phyloP scores from a whole-genome alignment of 805 yeast genomes.

The Starmerella floricola region DNA sequence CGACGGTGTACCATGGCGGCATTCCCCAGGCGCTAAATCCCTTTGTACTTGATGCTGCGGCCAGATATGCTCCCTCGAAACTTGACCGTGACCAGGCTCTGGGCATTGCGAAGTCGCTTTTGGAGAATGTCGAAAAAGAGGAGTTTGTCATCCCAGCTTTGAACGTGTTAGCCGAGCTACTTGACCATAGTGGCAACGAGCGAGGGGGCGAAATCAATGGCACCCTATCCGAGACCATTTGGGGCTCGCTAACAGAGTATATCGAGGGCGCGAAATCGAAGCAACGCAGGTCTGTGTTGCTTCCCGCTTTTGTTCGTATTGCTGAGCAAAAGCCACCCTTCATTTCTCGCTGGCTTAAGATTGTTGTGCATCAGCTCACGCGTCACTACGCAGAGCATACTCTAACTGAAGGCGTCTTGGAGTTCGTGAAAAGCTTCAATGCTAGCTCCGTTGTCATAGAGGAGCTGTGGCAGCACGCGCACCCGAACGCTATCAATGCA shows the following conservation, averaged over 20 bases:
- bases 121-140: not conserved
- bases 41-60: constrained; percentile 16
- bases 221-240: not conserved
- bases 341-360: constrained; percentile 17
- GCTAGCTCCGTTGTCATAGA: not conserved
- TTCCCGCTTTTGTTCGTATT: not conserved
- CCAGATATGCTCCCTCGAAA: constrained; percentile 11
- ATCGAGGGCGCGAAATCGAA: constrained; percentile 8
- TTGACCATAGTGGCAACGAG: not conserved
- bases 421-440: constrained; percentile 4
- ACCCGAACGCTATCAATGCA: constrained; percentile 23
- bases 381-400: constrained; percentile 12
- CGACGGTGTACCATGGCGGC: constrained; percentile 6
- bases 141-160: not conserved
- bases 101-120: not conserved
- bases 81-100: constrained; percentile 7
- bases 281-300: constrained; percentile 1
- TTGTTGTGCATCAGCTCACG: constrained; percentile 19
- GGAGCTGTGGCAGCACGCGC: constrained; percentile 12
- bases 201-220: too few species aligned
- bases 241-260: constrained; percentile 2
- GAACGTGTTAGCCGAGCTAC: constrained; percentile 1
- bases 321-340: not conserved
- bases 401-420: not conserved
- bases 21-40: constrained; percentile 9